Conservation (phyloP, 768 basidiomycete genomes). For the Pisolithus albus region DNA sequence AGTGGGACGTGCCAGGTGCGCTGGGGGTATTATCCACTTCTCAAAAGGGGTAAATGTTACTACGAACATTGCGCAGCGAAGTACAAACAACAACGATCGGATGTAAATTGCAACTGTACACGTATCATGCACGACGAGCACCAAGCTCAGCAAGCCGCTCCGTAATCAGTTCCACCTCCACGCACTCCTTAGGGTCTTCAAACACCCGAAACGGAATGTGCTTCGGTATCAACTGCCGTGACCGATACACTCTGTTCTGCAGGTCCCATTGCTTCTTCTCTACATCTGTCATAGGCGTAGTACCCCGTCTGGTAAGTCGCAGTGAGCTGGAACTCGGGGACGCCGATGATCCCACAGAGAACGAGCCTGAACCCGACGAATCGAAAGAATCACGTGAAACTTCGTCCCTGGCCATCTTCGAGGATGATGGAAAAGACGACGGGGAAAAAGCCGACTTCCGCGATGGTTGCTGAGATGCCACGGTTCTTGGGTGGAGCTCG, state of each 20-base stretch:
- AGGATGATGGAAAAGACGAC: constrained; percentile 5
- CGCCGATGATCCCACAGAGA: constrained; percentile 11
- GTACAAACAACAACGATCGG: no score
- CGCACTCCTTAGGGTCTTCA: constrained; percentile 60
- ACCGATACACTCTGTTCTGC: constrained; percentile 58
- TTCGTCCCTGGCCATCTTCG: constrained; percentile 5
- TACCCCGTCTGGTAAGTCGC: constrained; percentile 3
- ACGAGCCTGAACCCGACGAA: constrained; percentile 18
- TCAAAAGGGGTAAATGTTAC: no score
- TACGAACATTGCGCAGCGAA: no score
- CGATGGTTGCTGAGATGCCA: constrained; percentile 10
- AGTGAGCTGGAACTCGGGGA: constrained; percentile 15
- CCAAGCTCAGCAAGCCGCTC: constrained; percentile 2
- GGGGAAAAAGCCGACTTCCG: constrained; percentile 11
- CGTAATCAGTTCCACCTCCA: constrained; percentile 48
- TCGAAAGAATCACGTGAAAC: constrained; percentile 18
- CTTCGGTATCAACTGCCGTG: constrained; percentile 50
- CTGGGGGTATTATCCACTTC: no score
- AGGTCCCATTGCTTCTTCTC: constrained; percentile 53
- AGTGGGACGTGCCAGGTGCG: no score
- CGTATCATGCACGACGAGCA: no score
- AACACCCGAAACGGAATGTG: constrained; percentile 61
- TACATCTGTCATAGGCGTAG: constrained; percentile 35
- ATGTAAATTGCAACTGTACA: no score
- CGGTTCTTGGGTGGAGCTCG: constrained; percentile 2